phyloP scores from a whole-genome alignment of 441 rosid genomes.

The Erodium moschatum region DNA sequence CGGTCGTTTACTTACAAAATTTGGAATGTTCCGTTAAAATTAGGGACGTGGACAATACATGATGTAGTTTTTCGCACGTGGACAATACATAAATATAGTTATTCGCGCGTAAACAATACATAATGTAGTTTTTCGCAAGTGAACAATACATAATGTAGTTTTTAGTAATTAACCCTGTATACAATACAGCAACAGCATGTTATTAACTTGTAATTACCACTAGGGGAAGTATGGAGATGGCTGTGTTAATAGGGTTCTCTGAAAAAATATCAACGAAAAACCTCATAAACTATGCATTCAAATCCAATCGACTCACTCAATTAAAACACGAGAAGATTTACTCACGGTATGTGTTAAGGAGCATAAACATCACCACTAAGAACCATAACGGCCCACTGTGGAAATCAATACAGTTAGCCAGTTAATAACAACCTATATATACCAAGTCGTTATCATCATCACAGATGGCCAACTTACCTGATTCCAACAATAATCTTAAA shows the following conservation, averaged over 20 bases:
- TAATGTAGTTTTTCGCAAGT: too few species aligned
- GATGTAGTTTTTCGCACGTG: too few species aligned
- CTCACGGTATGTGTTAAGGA: constrained; percentile 64
- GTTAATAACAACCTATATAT: neutral
- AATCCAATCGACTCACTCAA: neutral
- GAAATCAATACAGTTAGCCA: constrained; percentile 18
- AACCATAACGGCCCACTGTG: constrained; percentile 78
- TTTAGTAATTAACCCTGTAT: too few species aligned
- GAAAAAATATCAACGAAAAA: constrained; percentile 19
- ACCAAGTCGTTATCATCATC: neutral
- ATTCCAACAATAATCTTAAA: constrained; percentile 73
- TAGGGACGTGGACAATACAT: too few species aligned
- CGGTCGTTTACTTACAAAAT: too few species aligned
- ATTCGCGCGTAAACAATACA: too few species aligned
- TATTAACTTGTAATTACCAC: constrained; percentile 40
- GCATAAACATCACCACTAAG: constrained; percentile 58
- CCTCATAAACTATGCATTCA: neutral
- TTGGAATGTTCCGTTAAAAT: too few species aligned
- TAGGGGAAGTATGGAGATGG: constrained; percentile 57
- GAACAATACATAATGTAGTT: too few species aligned
- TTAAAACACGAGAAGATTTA: constrained; percentile 1
- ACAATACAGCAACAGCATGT: neutral
- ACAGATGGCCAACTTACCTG: constrained; percentile 32
- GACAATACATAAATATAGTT: too few species aligned
- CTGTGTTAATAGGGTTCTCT: constrained; percentile 69